These are phyloP conservation scores for Medicago ruthenica DNA, from an alignment of 306 rosid species.

Conservation along the genomic window DNA sequence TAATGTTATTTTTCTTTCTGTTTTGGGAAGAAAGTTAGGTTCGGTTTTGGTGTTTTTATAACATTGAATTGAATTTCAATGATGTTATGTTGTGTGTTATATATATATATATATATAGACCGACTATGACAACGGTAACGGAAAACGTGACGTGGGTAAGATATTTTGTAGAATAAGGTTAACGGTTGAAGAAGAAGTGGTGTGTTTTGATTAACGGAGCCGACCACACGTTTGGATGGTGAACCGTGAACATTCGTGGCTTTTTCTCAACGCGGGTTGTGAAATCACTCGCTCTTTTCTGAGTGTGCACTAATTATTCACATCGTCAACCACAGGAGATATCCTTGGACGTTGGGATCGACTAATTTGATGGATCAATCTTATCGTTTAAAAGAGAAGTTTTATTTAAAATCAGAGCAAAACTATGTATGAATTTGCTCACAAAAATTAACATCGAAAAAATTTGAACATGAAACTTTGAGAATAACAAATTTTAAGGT, in stretches of 20 bases:
- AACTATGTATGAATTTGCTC: too few species aligned
- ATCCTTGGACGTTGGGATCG: too few species aligned
- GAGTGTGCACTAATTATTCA: background rate
- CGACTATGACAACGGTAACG: constrained; percentile 40
- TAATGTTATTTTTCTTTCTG: background rate
- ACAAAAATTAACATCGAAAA: too few species aligned
- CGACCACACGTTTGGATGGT: constrained; percentile 51
- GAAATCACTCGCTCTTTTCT: constrained; percentile 9
- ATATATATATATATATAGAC: constrained; percentile 53
- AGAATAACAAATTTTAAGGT: too few species aligned
- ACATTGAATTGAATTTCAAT: background rate
- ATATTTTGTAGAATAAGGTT: background rate
- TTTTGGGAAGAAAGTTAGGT: background rate
- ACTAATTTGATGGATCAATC: too few species aligned
- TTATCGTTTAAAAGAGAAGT: too few species aligned
- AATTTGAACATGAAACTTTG: too few species aligned
- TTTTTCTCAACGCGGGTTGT: constrained; percentile 31
- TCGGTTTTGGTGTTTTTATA: background rate
- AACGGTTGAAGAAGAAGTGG: too few species aligned
- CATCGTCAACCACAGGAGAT: background rate
- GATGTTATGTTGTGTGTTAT: background rate
- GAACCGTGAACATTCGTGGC: constrained; percentile 41
- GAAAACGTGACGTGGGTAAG: constrained; percentile 1
- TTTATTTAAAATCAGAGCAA: too few species aligned
- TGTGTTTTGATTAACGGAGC: constrained; percentile 37